These are phyloP conservation scores for Linnemannia elongata DNA, from an alignment of 192 early-diverging fungal species.

Conservation along the genomic window DNA sequence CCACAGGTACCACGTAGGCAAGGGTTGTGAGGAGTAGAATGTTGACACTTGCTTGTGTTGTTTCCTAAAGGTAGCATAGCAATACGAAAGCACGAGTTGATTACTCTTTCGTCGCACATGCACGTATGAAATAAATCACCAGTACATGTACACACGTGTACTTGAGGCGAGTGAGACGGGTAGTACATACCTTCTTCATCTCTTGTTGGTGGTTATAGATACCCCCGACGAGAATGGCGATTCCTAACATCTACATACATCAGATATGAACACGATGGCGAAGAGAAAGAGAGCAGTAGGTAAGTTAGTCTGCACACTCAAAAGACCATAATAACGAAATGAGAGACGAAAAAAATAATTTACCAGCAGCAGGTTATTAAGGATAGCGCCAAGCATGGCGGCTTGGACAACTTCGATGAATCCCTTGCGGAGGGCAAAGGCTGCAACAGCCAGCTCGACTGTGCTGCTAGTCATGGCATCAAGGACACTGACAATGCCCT, in stretches of 20 bases:
- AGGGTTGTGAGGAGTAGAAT: slow-evolving; percentile 38
- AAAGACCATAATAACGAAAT: slow-evolving; percentile 46
- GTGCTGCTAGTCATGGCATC: slow-evolving; percentile 58
- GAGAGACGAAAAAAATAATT: slow-evolving; percentile 49
- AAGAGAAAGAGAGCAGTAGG: neutral
- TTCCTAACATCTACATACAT: slow-evolving; percentile 34
- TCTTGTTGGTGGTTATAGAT: slow-evolving; percentile 29
- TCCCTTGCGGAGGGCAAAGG: slow-evolving; percentile 49
- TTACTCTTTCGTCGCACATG: neutral
- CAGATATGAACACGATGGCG: neutral
- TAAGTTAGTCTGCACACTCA: slow-evolving; percentile 35
- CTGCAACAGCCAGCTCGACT: slow-evolving; percentile 53
- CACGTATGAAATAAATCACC: too few relatives aligned
- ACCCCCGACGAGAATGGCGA: slow-evolving; percentile 39
- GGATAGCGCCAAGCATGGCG: slow-evolving; percentile 88
- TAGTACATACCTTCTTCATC: slow-evolving; percentile 30
- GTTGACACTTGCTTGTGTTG: slow-evolving; percentile 39
- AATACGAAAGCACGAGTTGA: neutral
- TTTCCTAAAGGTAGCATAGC: slow-evolving; percentile 17
- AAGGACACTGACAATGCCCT: slow-evolving; percentile 52
- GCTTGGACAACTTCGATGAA: slow-evolving; percentile 54
- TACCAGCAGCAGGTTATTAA: slow-evolving; percentile 93
- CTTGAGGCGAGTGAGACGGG: neutral
- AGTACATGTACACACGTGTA: neutral
- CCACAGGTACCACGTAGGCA: slow-evolving; percentile 46